Percentiles rank a stretch among this genome's conserved stretches.
Evolutionary conservation across 331 rosid species (phyloP).

Genomic region (Quercus tomentella): DNA sequence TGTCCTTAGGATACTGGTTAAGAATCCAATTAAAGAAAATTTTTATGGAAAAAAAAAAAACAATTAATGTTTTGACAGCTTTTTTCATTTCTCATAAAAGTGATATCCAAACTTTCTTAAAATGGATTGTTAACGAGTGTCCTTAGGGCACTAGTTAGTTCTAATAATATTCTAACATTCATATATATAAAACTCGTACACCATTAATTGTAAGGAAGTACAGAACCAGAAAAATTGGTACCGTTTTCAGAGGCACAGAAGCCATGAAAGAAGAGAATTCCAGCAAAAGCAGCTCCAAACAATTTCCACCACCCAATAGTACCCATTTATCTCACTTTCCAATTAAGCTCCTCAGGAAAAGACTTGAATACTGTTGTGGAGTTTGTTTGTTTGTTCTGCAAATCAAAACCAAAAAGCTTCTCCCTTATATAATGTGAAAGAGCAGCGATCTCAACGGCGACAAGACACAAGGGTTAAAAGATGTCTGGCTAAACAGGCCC

Average conservation of each 20-base stretch:
- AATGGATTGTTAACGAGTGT: too few relatives aligned
- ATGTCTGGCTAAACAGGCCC: not conserved
- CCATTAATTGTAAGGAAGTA: too few relatives aligned
- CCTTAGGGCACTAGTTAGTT: too few relatives aligned
- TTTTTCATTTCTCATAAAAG: too few relatives aligned
- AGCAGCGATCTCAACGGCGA: conserved; percentile 25
- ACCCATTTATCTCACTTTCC: conserved; percentile 29
- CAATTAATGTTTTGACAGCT: too few relatives aligned
- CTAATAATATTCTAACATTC: too few relatives aligned
- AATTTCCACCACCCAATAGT: conserved; percentile 32
- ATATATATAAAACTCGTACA: too few relatives aligned
- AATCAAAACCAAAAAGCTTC: not conserved
- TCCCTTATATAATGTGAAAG: not conserved
- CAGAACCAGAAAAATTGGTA: not conserved
- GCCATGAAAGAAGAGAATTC: conserved; percentile 31
- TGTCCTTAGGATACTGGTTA: too few relatives aligned
- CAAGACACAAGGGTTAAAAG: conserved; percentile 3
- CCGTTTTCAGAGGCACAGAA: conserved; percentile 39
- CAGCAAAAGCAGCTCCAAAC: conserved; percentile 27
- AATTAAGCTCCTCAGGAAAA: not conserved
- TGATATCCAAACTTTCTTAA: too few relatives aligned
- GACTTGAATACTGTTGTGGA: not conserved
- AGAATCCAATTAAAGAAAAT: too few relatives aligned
- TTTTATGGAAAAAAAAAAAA: too few relatives aligned
- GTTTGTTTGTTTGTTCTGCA: not conserved